Base-by-base conservation (phyloP, 495 filamentous ascomycete genomes). In the Podospora didyma region DNA sequence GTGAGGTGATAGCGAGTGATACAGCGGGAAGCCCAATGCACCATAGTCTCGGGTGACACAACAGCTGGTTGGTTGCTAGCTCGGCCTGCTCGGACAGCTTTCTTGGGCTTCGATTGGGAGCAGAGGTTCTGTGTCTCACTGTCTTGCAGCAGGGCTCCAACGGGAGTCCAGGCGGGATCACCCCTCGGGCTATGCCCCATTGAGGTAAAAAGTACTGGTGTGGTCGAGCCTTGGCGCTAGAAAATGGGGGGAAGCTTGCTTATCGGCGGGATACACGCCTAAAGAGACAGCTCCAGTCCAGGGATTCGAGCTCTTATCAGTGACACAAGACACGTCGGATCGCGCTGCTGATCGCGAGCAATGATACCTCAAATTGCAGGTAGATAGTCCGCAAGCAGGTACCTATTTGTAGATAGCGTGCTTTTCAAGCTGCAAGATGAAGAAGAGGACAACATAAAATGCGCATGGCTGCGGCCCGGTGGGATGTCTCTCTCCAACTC, bases 181-280 rank as follows among this genome's bases (percentile, higher is more conserved):
- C 12, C n/a, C 48, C 49, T 51, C 31, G 16, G 14, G 20, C 45
- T 47, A 47, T 14, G 35, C 57, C 46, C 19, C 17, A 45, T 59
- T 19, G 11, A 44, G 57, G 28, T n/a, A 59, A 59, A 54, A 59
- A 59, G 57, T 59, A 59, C 56, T 42, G 39, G 3, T 31, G 26
- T 31, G 26, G 26, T 31, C 26, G 4, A 31, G 26, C 4, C 4
- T 31, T 3, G 26, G 26, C 26, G 9, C 26, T 31, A 9, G 26
- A 31, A 31, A 31, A 4, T 3, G 26, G 26, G 26, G 26, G 39
- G 39, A 16, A 42, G 39, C 39, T 42, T 42, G 39, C 39, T 42
- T 42, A 42, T 42, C 39, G 39, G 39, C 2, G 9, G 39, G 5
- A 7, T 16, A 10, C 12, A 42, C 39, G 5, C 39, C 39, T 4